Evolutionary conservation across 2,329 filamentous ascomycete genomes (phyloP), one percentile per base, ranked within the genome.

Genomic region (Hymenoscyphus salicellus): DNA sequence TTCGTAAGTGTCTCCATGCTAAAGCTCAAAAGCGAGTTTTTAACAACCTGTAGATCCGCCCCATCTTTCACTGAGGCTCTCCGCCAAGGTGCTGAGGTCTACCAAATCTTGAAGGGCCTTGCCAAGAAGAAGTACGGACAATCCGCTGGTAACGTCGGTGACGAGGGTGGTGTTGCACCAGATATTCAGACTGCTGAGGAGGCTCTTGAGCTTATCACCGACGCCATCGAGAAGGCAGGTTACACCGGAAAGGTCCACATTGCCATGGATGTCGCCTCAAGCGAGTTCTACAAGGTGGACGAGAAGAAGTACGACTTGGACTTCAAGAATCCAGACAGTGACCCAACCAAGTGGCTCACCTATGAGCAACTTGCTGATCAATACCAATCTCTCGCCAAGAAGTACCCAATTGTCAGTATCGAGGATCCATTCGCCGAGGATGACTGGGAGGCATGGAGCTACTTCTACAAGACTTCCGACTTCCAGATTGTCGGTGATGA

Each of bases 361-460:
- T 98, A 98, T 83, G 92, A 98, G 86, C 85, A 99, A 84, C 90
- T 99, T 69, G 94, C 95, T 78, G 88, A 90, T 77, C 83, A 96
- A 75, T 98, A 99, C 89, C 87, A 91, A 79, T 84, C 88, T 57
- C 89, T 99, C 68, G 85, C 86, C 78, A 86, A 89, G 86, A 97
- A 97, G 85, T 99, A 99, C 85, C 94, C 95, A 76, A 99, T 99
- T 77, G 92, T 98, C 83, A 92, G 88, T 81, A 98, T 99, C 75
- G 95, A 99, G 85, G 95, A 99, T 80, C 95, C 95, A 78, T 99
- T 99, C 83, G 94, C 92, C 71, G 95, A 99, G 88, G 95, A 98
- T 77, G 95, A 99, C 86, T 99, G 95, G 95, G 94, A 98, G 88
- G 95, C 95, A 69, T 99, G 95, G 95, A 96, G 92, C 88, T 97